Conservation (phyloP, 495 filamentous ascomycete genomes). For the Neurospora tetrasperma region DNA sequence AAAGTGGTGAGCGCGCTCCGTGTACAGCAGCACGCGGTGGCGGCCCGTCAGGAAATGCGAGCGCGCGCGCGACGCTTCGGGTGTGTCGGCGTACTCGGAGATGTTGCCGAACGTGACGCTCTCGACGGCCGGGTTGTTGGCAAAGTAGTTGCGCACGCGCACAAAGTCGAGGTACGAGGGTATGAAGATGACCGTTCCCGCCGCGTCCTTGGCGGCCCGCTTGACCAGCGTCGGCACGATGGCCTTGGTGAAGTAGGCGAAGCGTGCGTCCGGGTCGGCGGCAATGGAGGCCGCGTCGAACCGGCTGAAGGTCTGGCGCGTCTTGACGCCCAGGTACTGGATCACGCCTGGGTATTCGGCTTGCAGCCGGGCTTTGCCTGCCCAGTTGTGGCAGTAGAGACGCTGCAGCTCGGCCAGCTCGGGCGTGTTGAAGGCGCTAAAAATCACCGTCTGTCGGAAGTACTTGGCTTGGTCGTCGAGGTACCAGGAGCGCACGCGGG, state of each 20-base stretch:
- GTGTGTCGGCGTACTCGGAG: conserved; percentile 71
- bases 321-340: conserved; percentile 51
- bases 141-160: conserved; percentile 81
- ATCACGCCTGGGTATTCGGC: conserved; percentile 58
- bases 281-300: conserved; percentile 58
- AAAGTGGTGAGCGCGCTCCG: conserved; percentile 92
- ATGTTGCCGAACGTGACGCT: conserved; percentile 73
- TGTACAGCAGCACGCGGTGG: conserved; percentile 78
- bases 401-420: conserved; percentile 75
- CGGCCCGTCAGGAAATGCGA: conserved; percentile 78
- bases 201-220: conserved; percentile 43
- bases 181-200: conserved; percentile 72
- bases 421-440: conserved; percentile 76
- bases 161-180: conserved; percentile 91
- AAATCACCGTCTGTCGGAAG: conserved; percentile 73
- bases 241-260: conserved; percentile 77
- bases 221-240: conserved; percentile 61
- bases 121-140: conserved; percentile 55
- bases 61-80: conserved; percentile 69
- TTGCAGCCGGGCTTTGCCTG: conserved; percentile 63
- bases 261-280: conserved; percentile 78
- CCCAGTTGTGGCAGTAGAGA: conserved; percentile 65
- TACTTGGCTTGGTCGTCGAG: conserved; percentile 72
- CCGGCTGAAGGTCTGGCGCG: conserved; percentile 85
- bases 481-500: conserved; percentile 83